Evolutionary conservation across 2,329 filamentous ascomycete genomes (phyloP).

Genomic region (Pseudogymnoascus verrucosus): DNA sequence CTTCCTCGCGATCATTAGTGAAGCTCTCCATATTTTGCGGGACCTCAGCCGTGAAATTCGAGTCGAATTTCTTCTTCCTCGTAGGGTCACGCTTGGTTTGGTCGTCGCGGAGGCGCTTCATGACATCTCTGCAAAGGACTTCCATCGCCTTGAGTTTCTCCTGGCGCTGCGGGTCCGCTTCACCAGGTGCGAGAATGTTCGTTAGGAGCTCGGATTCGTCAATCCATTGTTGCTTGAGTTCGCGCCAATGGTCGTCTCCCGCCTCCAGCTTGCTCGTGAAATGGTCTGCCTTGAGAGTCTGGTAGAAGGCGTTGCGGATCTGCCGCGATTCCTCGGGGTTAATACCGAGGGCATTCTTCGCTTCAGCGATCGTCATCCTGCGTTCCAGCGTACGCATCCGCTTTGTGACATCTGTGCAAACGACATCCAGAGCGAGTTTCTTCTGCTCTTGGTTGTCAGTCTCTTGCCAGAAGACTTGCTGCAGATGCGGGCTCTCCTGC

Average conservation of each 20-base stretch:
- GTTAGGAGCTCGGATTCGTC: constrained; percentile 47
- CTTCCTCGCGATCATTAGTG: background rate
- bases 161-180: constrained; percentile 43
- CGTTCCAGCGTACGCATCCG: constrained; percentile 58
- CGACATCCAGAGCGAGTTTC: constrained; percentile 64
- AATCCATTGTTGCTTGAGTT: constrained; percentile 62
- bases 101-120: constrained; percentile 68
- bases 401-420: constrained; percentile 77
- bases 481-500: constrained; percentile 54
- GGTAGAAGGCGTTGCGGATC: constrained; percentile 58
- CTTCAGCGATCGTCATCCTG: constrained; percentile 65
- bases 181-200: constrained; percentile 42
- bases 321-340: constrained; percentile 61
- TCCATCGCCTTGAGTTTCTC: constrained; percentile 59
- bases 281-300: constrained; percentile 54
- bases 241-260: constrained; percentile 62
- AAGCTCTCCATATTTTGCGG: constrained; percentile 7
- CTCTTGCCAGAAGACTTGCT: constrained; percentile 50
- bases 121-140: constrained; percentile 64
- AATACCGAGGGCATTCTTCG: constrained; percentile 62
- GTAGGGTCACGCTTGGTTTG: constrained; percentile 47
- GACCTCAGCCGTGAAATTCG: constrained; percentile 28
- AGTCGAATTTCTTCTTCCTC: constrained; percentile 33
- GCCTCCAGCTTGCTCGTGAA: constrained; percentile 69
- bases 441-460: constrained; percentile 53